Evolutionary conservation across 495 filamentous ascomycete genomes (phyloP), one percentile per base, ranked within the genome.

Genomic region (Podospora tetraspora): DNA sequence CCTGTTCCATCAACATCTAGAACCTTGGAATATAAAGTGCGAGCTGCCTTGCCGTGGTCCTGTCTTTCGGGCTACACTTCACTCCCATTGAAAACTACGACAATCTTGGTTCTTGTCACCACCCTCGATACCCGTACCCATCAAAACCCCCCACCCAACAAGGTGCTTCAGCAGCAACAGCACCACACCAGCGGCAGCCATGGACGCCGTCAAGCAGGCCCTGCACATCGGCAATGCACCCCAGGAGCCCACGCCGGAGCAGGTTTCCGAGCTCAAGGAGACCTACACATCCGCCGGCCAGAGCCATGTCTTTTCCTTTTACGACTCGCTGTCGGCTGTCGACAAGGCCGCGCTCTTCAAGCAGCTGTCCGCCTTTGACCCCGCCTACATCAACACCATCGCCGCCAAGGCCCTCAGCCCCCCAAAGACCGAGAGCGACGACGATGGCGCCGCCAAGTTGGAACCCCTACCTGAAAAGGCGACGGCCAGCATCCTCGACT

Each of bases 401-500:
- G 86, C 90, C 73, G 84, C 94, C 72, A 89, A 85, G 77, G 92
- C 92, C 63, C 83, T 97, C 63, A 86, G 94, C 77, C 92, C 94
- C 9, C 87, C 91, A 61, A 84, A 89, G 72, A 74, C 85, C 64
- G 71, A 57, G 80, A 52, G 19, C 43, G 43, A 52, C 67, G 80
- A 78, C 68, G 83, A 81, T 29, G 60, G 23, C 12, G 62, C 59
- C 3, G 74, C 84, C 64, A 81, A 83, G 52, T 86, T 98, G 68
- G 92, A 98, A 80, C 96, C 94, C 29, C 86, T 99, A 21, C 96
- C 95, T 58, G 91, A 92, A n/a, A 86, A 87, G 63, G 93, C 92
- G 16, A 91, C 87, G 34, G 94, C 94, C 30, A 97, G 93, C 58
- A 92, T 97, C 72, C 86, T 97, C 72, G 95, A 98, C 80, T 96